Base-by-base conservation (phyloP, 1,139 yeast species). In the Taphrina betulina region DNA sequence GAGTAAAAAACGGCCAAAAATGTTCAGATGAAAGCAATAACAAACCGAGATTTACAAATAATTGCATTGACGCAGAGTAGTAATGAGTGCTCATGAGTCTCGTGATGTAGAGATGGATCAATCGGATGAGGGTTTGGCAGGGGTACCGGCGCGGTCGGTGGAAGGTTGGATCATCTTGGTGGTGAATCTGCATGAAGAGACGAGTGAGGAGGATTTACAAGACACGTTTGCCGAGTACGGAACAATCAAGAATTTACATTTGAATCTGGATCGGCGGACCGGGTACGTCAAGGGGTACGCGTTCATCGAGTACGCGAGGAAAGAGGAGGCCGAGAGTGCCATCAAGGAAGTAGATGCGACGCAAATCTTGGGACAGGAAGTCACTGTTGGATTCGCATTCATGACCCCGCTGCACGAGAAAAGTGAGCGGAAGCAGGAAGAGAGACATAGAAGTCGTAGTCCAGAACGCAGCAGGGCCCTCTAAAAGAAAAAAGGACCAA, bases 241-340 rank as follows among this genome's bases (percentile, higher is more conserved):
- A 1, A 63, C 63, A 8, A 70, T 76, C 3, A 66, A 66, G 17
- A 71, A 71, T 45, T 57, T 75, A 5, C 76, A 73, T 58, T 60
- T 75, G 56, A 75, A 75, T 56, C 62, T 74, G 3, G 78, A 75
- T 58, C 67, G 76, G 41, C 70, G 72, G 44, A 71, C 78, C 1
- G 79, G 78, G 4, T 74, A 69, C 57, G 75, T 68, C 22, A 73
- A 71, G 61, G 77, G 78, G 0, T 75, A 75, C 59, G 78, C 75
- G 1, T 62, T 75, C 28, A 59, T 74, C 3, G 77, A 75, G 60
- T 75, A 68, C 59, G 63, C 60, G 3, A 63, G 62, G 0, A 48
- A 64, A 3, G 69, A 64, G 3, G 75, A 73, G 34, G 77, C 76
- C 1, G 60, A 64, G 23, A 59, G 60, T 3, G 75, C 77, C 0